phyloP scores from a whole-genome alignment of 495 filamentous ascomycete genomes.

The Xylaria longipes region DNA sequence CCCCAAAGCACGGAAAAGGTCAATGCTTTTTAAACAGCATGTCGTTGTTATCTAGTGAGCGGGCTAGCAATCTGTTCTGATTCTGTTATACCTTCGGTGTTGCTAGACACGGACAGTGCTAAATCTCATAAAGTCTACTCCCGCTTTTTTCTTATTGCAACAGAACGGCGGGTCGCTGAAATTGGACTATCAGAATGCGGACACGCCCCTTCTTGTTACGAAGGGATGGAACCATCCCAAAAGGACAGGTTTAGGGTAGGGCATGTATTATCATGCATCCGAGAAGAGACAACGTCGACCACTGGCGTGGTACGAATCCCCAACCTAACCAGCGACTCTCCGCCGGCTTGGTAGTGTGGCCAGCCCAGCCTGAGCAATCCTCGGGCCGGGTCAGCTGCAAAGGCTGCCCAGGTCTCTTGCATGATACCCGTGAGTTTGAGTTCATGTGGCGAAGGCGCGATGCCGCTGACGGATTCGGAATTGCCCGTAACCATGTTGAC shows the following conservation, averaged over 20 bases:
- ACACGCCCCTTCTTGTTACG: neutral
- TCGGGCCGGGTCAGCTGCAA: conserved; percentile 47
- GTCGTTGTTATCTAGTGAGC: no score
- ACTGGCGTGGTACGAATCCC: neutral
- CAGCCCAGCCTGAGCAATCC: conserved; percentile 34
- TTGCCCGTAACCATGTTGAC: conserved; percentile 58
- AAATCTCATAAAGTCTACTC: neutral
- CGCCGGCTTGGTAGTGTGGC: conserved; percentile 4
- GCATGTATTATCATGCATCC: conserved; percentile 7
- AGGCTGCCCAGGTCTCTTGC: conserved; percentile 52
- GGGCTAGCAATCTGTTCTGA: no score
- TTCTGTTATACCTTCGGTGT: no score
- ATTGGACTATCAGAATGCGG: neutral
- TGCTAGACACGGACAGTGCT: no score
- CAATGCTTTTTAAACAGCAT: no score
- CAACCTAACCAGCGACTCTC: conserved; percentile 2
- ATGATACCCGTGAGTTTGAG: conserved; percentile 33
- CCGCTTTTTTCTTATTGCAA: neutral
- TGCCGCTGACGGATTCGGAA: conserved; percentile 44
- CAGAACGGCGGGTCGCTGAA: neutral
- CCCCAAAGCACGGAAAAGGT: no score
- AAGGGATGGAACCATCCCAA: conserved; percentile 8
- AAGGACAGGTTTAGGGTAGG: neutral
- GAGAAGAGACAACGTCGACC: conserved; percentile 11
- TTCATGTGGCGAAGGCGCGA: conserved; percentile 34